A percentile compares a stretch with the other conserved stretches of the same genome.
Evolutionary conservation across 2,329 filamentous ascomycete species (phyloP).

Genomic region (Aureobasidium leucospermi): DNA sequence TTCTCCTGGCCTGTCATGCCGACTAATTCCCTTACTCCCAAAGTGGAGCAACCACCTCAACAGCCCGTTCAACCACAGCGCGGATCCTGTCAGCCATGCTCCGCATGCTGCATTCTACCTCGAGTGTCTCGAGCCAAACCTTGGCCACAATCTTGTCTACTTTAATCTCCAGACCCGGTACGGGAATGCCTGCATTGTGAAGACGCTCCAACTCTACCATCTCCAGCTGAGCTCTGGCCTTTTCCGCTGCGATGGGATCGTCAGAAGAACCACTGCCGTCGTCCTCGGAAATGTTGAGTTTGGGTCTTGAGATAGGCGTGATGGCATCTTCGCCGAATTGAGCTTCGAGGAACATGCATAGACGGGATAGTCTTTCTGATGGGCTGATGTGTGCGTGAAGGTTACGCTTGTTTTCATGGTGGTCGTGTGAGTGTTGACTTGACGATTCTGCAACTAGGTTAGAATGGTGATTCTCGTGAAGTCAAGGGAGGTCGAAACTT

Average conservation of each 20-base stretch:
- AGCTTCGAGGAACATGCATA: constrained; percentile 94
- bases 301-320: constrained; percentile 62
- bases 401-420: constrained; percentile 49
- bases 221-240: constrained; percentile 44
- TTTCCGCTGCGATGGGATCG: constrained; percentile 42
- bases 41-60: constrained; percentile 46
- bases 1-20: background rate
- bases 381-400: constrained; percentile 66
- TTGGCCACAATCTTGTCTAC: constrained; percentile 82
- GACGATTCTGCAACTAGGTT: constrained; percentile 27
- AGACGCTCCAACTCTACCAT: constrained; percentile 64
- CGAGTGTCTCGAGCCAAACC: constrained; percentile 86
- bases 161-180: constrained; percentile 78
- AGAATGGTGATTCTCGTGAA: background rate
- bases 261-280: constrained; percentile 31
- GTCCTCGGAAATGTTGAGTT: constrained; percentile 35
- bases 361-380: constrained; percentile 70
- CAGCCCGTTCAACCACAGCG: constrained; percentile 81
- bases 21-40: constrained; percentile 11
- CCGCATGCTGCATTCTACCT: constrained; percentile 79
- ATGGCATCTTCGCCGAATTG: constrained; percentile 87
- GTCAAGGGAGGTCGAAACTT: constrained; percentile 27
- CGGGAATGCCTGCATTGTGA: constrained; percentile 77
- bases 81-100: constrained; percentile 75
- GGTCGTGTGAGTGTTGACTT: constrained; percentile 42